Evolutionary conservation across 2,329 filamentous ascomycete genomes (phyloP), one percentile per base, ranked within the genome.

Genomic region (Aphanocladium album): DNA sequence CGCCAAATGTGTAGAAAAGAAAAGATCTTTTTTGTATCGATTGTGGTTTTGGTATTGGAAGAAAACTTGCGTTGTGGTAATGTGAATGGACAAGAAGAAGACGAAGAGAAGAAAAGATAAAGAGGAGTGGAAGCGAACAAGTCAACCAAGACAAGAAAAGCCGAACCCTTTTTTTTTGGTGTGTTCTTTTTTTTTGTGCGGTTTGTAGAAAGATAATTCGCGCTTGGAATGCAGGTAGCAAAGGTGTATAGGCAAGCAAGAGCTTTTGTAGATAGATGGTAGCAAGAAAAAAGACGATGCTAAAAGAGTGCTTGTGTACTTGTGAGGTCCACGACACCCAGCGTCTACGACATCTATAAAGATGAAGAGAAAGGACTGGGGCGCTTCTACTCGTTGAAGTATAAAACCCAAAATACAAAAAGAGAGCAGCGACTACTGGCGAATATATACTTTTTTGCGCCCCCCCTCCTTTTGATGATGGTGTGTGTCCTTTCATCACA

Each of bases 361-460:
- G 27, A n/a, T 25, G 52, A 46, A 30, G 17, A 4, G 19, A 27
- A 17, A 14, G 21, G 23, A 25, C 57, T 35, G 57, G 39, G 37
- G 43, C 41, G 57, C 37, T 59, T 59, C 57, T 45, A 33, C 57
- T 52, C 47, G 45, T 25, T 59, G 19, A 30, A 52, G 14, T 17
- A n/a, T 9, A 33, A 33, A 27, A 46, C 1, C 7, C 8, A 35
- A 23, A 35, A 37, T 5, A 1, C 17, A 19, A 19, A 14, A 3
- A 17, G 41, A 49, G 30, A 30, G 30, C 30, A 19, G 43, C 17
- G 21, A n/a, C 51, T 14, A 21, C n/a, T 11, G 3, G 16, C 9
- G 39, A 39, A 33, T 60, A 51, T 50, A 60, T 60, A 60, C 52
- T 56, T 60, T 55, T 60, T 50, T 21, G n/a, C 33, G 5, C 16